Base-by-base conservation (phyloP, 1,139 yeast genomes). In the Pichia inconspicua region DNA sequence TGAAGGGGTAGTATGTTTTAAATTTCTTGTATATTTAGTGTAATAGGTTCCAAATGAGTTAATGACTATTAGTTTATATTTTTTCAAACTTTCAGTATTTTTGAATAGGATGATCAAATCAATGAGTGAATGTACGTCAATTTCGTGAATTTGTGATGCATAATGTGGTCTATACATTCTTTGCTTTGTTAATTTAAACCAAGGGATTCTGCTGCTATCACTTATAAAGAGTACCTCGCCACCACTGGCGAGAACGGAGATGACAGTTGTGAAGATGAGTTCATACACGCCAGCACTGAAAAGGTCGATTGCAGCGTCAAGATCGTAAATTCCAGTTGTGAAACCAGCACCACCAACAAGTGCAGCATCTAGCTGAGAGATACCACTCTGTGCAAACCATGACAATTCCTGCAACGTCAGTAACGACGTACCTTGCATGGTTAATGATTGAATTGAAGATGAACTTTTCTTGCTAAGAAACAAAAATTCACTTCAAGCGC, bases 41-140 rank as follows among this genome's bases (percentile, higher is more conserved):
- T 58, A 59, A 8, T 60, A 38, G 2, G 32, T 52, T 35, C 59
- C 58, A 44, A 62, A 61, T 12, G 58, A 58, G 30, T 61, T 64
- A 2, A 63, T 46, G 4, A 63, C 37, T 1, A 62, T 48, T 38
- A 61, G 32, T n/a, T 53, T 54, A 22, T 37, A 37, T n/a, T 22
- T 19, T 19, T 37, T 37, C n/a, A 37, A 22, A 9, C 2, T n/a
- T 2, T 37, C 28, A 9, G 14, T 11, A 4, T 49, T 43, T 34
- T 58, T 55, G n/a, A 63, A 46, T 1, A 58, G 37, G 9, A 49
- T 44, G 2, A 59, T 51, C 4, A 63, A 44, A 30, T 60, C 59
- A 2, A 56, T 45, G 17, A 59, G 45, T 2, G 55, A 50, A 8
- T 48, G 39, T 1, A 55, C 46, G 7, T 43, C 41, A 5, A 56